Conservation (phyloP, 805 yeast genomes). For the Wickerhamomyces tratensis region DNA sequence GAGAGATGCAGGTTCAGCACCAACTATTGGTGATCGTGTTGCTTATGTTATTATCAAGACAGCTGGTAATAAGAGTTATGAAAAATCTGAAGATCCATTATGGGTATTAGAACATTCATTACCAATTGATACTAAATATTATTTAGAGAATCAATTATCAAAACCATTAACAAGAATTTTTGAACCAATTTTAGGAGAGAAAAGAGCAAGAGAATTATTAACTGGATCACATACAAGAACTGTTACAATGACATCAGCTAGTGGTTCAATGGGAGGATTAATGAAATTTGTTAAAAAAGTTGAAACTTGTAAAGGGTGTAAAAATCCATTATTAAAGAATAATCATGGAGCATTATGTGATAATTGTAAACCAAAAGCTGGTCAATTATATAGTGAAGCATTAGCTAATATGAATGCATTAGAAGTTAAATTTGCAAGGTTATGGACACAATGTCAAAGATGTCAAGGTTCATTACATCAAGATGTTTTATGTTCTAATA, state of each 20-base stretch:
- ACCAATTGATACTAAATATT: constrained; percentile 91
- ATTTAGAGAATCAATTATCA: constrained; percentile 83
- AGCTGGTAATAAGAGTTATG: constrained; percentile 77
- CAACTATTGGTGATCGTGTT: constrained; percentile 94
- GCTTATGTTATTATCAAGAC: constrained; percentile 89
- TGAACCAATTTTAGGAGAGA: constrained; percentile 89
- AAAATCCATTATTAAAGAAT: constrained; percentile 53
- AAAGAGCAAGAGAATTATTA: constrained; percentile 67
- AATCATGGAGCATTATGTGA: constrained; percentile 72
- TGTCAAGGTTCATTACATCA: constrained; percentile 96
- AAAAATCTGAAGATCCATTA: constrained; percentile 94
- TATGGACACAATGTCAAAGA: constrained; percentile 98
- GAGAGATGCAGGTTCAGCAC: constrained; percentile 97
- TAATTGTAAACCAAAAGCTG: constrained; percentile 65
- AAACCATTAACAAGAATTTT: constrained; percentile 91
- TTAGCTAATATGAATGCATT: constrained; percentile 69
- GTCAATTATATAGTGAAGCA: constrained; percentile 74
- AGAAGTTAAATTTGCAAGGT: constrained; percentile 72
- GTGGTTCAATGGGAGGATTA: constrained; percentile 56
- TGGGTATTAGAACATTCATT: constrained; percentile 86
- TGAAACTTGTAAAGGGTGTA: constrained; percentile 83
- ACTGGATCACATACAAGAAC: constrained; percentile 81
- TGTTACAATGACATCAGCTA: constrained; percentile 42
- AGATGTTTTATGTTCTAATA: constrained; percentile 89
- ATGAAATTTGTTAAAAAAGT: constrained; percentile 89